These are phyloP conservation scores for Phlyctochytrium planicorne DNA, from an alignment of 192 early-diverging fungal species.

Conservation along the genomic window DNA sequence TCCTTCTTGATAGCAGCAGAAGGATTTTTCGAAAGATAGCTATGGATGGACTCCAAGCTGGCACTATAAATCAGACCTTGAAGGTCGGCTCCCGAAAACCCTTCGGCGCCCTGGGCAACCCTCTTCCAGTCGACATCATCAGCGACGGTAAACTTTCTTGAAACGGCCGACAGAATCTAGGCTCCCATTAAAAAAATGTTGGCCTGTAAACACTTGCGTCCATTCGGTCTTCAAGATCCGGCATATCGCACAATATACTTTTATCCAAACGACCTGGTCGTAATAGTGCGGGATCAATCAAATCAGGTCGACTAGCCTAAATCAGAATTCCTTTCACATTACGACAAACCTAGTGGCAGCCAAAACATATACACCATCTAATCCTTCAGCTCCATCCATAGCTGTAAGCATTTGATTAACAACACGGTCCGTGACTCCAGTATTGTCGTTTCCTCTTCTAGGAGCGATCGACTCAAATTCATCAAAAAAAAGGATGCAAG, in stretches of 20 bases:
- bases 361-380: constrained; percentile 94
- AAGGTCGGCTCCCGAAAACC: constrained; percentile 89
- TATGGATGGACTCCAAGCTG: constrained; percentile 86
- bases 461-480: constrained; percentile 98
- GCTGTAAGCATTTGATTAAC: constrained; percentile 98
- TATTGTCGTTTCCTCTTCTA: constrained; percentile 93
- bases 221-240: constrained; percentile 64
- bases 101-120: constrained; percentile 66
- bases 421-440: constrained; percentile 96
- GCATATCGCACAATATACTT: constrained; percentile 81
- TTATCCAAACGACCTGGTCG: constrained; percentile 87
- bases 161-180: constrained; percentile 75
- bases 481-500: constrained; percentile 97
- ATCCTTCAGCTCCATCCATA: constrained; percentile 97
- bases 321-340: constrained; percentile 19
- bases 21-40: constrained; percentile 18
- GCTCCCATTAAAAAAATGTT: background rate
- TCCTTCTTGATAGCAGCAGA: background rate
- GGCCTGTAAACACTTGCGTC: constrained; percentile 46
- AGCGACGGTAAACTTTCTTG: constrained; percentile 68
- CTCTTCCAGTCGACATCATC: constrained; percentile 59
- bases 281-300: constrained; percentile 88
- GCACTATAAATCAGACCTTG: constrained; percentile 93
- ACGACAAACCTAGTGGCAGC: constrained; percentile 75
- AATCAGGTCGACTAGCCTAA: constrained; percentile 73